Evolutionary conservation across 2,329 filamentous ascomycete species (phyloP).

Genomic region (Ophiocordyceps polyrhachis-furcata): DNA sequence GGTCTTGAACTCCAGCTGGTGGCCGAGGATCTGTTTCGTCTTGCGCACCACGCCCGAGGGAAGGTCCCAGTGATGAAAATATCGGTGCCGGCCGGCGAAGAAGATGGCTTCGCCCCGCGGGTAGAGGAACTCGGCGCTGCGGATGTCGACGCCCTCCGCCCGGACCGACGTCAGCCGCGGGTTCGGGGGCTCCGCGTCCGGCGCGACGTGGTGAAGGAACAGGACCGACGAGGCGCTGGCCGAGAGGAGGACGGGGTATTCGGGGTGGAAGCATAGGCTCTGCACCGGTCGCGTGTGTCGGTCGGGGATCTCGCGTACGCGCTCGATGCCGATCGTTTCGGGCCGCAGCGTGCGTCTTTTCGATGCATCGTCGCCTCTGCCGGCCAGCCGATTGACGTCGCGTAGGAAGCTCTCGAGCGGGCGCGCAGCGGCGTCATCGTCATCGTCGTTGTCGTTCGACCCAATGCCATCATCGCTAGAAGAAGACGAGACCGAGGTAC

Average conservation of each 20-base stretch:
- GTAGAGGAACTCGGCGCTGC: conserved; percentile 62
- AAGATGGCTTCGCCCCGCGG: conserved; percentile 62
- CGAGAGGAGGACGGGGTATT: conserved; percentile 74
- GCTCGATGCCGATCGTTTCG: conserved; percentile 79
- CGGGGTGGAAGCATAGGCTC: conserved; percentile 76
- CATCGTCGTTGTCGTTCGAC: conserved; percentile 29
- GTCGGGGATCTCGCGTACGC: conserved; percentile 69
- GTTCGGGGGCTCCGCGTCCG: conserved; percentile 59
- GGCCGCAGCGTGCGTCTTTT: conserved; percentile 61
- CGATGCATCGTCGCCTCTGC: conserved; percentile 18
- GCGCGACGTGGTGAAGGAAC: conserved; percentile 75
- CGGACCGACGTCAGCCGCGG: conserved; percentile 82
- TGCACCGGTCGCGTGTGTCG: conserved; percentile 62
- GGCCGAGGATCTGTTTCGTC: conserved; percentile 55
- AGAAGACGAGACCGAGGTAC: conserved; percentile 23
- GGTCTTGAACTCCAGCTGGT: conserved; percentile 62
- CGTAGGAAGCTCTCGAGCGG: conserved; percentile 69
- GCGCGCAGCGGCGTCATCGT: conserved; percentile 29
- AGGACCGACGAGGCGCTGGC: conserved; percentile 73
- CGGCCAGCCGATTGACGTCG: conserved; percentile 49
- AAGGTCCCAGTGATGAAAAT: conserved; percentile 91
- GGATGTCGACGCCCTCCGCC: conserved; percentile 65
- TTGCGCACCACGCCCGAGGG: conserved; percentile 67
- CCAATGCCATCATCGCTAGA: conserved; percentile 16
- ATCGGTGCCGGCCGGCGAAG: conserved; percentile 71